phyloP scores from a whole-genome alignment of 2,329 filamentous ascomycete species.

The Sporothrix brasiliensis region DNA sequence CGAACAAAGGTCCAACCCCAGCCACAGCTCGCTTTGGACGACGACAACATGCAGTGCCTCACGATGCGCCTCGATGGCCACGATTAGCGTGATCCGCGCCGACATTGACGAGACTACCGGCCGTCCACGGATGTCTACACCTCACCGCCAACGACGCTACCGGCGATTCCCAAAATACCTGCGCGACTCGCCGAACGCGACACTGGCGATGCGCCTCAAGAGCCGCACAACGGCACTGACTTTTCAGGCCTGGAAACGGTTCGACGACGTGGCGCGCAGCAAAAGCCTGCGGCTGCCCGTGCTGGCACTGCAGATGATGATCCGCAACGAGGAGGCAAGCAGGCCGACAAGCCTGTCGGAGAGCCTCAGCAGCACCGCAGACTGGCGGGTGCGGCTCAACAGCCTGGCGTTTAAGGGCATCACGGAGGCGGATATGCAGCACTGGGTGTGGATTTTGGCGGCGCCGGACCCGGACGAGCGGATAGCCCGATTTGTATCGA shows the following conservation, averaged over 20 bases:
- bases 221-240: conserved; percentile 32
- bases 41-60: background rate
- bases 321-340: conserved; percentile 37
- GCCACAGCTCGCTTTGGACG: background rate
- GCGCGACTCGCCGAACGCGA: conserved; percentile 34
- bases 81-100: conserved; percentile 19
- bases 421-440: conserved; percentile 43
- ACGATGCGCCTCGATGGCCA: background rate
- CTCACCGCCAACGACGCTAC: conserved; percentile 1
- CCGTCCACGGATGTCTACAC: background rate
- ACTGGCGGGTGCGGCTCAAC: conserved; percentile 43
- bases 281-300: conserved; percentile 38
- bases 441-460: conserved; percentile 50
- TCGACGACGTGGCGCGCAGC: conserved; percentile 35
- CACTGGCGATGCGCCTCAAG: conserved; percentile 33
- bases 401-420: conserved; percentile 43
- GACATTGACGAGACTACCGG: conserved; percentile 3
- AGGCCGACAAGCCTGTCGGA: conserved; percentile 36
- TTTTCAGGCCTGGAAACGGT: conserved; percentile 34
- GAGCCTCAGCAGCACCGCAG: conserved; percentile 35
- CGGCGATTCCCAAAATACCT: conserved; percentile 34
- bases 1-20: background rate
- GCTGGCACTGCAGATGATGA: conserved; percentile 38
- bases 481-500: conserved; percentile 44
- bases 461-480: conserved; percentile 44